Conservation (phyloP, 2,329 filamentous ascomycete species). For the Sclerotiophoma versabilis region DNA sequence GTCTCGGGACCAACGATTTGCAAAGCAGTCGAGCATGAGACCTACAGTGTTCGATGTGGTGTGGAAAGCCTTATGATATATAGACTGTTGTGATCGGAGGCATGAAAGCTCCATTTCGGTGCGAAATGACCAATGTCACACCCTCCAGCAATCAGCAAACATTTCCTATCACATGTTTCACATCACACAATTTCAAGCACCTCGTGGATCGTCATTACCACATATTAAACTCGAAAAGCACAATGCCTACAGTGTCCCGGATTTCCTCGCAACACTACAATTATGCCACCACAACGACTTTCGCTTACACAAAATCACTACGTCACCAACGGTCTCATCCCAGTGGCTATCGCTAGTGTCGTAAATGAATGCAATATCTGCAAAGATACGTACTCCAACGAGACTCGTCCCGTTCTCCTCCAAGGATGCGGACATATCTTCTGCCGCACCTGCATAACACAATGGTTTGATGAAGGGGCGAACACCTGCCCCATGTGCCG, state of each 20-base stretch:
- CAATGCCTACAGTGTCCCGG: not conserved
- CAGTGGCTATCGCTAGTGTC: slow-evolving; percentile 8
- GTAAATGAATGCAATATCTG: slow-evolving; percentile 17
- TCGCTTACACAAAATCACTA: not conserved
- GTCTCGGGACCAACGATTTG: not conserved
- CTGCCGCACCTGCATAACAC: slow-evolving; percentile 14
- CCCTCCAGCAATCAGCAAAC: slow-evolving; percentile 6
- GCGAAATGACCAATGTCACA: not conserved
- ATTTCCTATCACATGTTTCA: slow-evolving; percentile 1
- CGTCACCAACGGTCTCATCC: not conserved
- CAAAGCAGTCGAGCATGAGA: too few species aligned
- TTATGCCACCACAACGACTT: not conserved
- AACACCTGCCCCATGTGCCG: slow-evolving; percentile 3
- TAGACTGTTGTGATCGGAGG: not conserved
- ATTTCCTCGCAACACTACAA: not conserved
- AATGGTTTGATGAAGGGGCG: slow-evolving; percentile 7
- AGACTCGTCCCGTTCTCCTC: slow-evolving; percentile 6
- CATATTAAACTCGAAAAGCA: not conserved
- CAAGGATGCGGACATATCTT: slow-evolving; percentile 23
- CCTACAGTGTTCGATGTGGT: too few species aligned
- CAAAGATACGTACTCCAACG: not conserved
- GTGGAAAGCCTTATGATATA: too few species aligned
- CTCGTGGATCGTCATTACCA: not conserved
- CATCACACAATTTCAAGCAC: not conserved
- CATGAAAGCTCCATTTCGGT: not conserved